Evolutionary conservation across 1,284 basidiomycete species (phyloP), one percentile per base, ranked within the genome.

Genomic region (Pseudozyma thailandica): DNA sequence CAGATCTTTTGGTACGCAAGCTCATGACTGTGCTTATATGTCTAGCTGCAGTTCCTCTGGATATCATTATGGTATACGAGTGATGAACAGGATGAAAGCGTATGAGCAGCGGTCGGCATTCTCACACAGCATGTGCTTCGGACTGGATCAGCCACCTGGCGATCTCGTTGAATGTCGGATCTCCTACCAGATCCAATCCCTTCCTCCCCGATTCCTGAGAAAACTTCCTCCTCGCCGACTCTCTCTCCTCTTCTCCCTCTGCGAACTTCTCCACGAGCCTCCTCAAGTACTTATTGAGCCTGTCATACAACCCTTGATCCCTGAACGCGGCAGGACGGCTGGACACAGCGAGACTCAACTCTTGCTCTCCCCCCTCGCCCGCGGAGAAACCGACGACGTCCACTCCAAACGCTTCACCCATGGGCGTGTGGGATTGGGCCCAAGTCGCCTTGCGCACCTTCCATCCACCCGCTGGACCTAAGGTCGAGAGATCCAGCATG

Each of bases 321-420:
- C 12, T 6, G 26, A 69, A 69, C 2, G 59, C 47, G 4, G 23
- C 20, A 0, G 54, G 54, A 6, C 65, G 18, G 26, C 38, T 26
- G 4, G 50, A 49, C 1, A 62, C 3, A 1, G 33, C 54, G 3
- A 69, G 21, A 30, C 54, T 58, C 5, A 69, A 15, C 8, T n/a
- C 44, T 37, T 66, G 49, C 16, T 27, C 2, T 15, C 13, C 4
- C n/a, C n/a, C n/a, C 6, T 23, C 16, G 2, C 4, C 12, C 15
- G 15, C 6, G 37, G 21, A 33, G 27, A 47, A 53, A 0, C 59
- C 59, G 10, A 58, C 20, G 1, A 69, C 33, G 42, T 69, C 65
- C 7, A 69, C 9, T 1, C 46, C 50, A 49, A 69, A 62, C 2
- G 65, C 58, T 33, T 55, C 53, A 20, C 65, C 59, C 23, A 57